Base-by-base conservation (phyloP, 768 basidiomycete species). In the Panaeolus papilionaceus region DNA sequence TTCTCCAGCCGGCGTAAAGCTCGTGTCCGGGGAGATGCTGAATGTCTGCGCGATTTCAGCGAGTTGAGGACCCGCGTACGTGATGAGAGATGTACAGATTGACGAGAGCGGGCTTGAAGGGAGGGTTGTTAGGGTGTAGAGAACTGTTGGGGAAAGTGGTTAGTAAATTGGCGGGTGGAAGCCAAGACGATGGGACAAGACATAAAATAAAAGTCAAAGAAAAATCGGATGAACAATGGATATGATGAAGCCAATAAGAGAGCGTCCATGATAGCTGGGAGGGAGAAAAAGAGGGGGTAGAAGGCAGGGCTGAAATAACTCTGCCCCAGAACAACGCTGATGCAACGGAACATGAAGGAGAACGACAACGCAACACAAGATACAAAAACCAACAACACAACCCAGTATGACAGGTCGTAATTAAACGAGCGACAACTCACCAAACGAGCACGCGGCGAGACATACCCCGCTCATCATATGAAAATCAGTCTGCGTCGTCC, bases 401-500 rank as follows among this genome's bases (percentile, higher is more conserved):
- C 23, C 23, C 23, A 23, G 23, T 23, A 23, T 23, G 23, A 23
- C 23, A 23, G 1, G 23, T 23, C 23, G 23, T 23, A 23, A 23
- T 23, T 23, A 23, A 26, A 49, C 40, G 40, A 42, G 3, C 5
- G 9, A 6, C 3, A 2, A 49, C 47, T 20, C 8, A 49, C 47
- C 23, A 20, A 49, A 49, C 20, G 47, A 49, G 11, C 4, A 49
- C 47, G 4, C 47, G 2, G 47, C 12, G 20, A 49, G 47, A 49
- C 47, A 49, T 20, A 49, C 6, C 23, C 47, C 47, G 23, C 47
- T 23, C 20, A 26, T 37, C 26, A 58, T 33, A 58, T 58, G 54
- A 23, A 58, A 58, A 18, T 58, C 54, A 28, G 54, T 58, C n/a
- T 33, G 54, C 4, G 54, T 58, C 16, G 28, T 28, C 54, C 54